Conservation (phyloP, 1,284 basidiomycete genomes). For the Tilletia setariae region DNA sequence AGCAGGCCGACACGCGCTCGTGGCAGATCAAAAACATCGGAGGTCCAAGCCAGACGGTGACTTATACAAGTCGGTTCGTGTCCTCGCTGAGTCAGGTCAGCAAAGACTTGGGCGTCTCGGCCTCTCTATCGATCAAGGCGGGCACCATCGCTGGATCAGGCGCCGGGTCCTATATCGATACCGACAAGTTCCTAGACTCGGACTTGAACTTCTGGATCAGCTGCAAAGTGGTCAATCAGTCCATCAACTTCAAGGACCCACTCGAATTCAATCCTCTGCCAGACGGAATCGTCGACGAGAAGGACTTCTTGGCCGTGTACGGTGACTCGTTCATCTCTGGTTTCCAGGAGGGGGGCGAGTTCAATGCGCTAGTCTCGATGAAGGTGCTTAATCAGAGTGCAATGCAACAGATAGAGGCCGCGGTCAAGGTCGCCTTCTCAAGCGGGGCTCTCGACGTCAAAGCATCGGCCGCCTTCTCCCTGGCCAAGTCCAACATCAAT, state of each 20-base stretch:
- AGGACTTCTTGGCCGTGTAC: neutral
- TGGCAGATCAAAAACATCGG: slow-evolving; percentile 13
- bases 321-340: slow-evolving; percentile 12
- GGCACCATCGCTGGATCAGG: slow-evolving; percentile 15
- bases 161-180: slow-evolving; percentile 4
- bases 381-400: slow-evolving; percentile 7
- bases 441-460: slow-evolving; percentile 14
- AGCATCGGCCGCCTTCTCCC: neutral
- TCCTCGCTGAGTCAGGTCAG: neutral
- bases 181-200: slow-evolving; percentile 2
- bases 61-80: slow-evolving; percentile 12
- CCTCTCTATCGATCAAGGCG: slow-evolving; percentile 10
- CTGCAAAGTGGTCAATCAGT: neutral
- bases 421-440: slow-evolving; percentile 16
- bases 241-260: slow-evolving; percentile 11
- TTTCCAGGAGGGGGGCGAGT: slow-evolving; percentile 15
- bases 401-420: slow-evolving; percentile 5
- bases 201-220: slow-evolving; percentile 17
- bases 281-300: neutral
- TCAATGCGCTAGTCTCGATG: slow-evolving; percentile 13
- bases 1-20: neutral
- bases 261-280: slow-evolving; percentile 14
- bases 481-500: slow-evolving; percentile 17
- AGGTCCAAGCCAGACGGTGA: slow-evolving; percentile 15
- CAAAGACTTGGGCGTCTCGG: slow-evolving; percentile 16